phyloP scores from a whole-genome alignment of 2,329 filamentous ascomycete species.

The Colletotrichum neosansevieriae region DNA sequence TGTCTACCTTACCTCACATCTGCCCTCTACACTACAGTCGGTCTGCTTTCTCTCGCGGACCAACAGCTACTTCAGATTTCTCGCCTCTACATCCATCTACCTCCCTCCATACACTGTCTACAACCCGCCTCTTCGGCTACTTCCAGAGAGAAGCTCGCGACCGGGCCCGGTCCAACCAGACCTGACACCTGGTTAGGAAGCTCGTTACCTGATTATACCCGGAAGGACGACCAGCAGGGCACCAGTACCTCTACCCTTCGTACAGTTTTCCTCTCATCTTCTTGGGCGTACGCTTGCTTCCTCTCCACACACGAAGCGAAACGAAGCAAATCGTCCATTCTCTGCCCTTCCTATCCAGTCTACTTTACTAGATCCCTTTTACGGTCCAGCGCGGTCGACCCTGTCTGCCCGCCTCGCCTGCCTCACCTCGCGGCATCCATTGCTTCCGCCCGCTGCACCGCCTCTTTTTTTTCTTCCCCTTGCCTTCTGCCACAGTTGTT shows the following conservation, averaged over 20 bases:
- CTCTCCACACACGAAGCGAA: constrained; percentile 11
- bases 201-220: constrained; percentile 14
- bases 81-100: constrained; percentile 27
- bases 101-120: not conserved
- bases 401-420: constrained; percentile 1
- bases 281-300: not conserved
- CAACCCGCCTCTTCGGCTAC: constrained; percentile 6
- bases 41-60: constrained; percentile 2
- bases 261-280: not conserved
- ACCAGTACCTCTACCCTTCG: not conserved
- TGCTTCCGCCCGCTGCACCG: constrained; percentile 19
- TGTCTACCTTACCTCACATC: not conserved
- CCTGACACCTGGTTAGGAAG: not conserved
- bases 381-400: not conserved
- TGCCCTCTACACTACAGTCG: not conserved
- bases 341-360: not conserved
- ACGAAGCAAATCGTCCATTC: not conserved
- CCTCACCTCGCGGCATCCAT: constrained; percentile 18
- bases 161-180: not conserved
- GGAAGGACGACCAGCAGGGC: not conserved
- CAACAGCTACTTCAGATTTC: constrained; percentile 13
- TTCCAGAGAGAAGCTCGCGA: constrained; percentile 16
- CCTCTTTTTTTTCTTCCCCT: constrained; percentile 12
- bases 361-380: not conserved
- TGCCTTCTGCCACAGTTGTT: constrained; percentile 5